Base-by-base conservation (phyloP, 441 rosid species). In the Dalechampia spathulata region DNA sequence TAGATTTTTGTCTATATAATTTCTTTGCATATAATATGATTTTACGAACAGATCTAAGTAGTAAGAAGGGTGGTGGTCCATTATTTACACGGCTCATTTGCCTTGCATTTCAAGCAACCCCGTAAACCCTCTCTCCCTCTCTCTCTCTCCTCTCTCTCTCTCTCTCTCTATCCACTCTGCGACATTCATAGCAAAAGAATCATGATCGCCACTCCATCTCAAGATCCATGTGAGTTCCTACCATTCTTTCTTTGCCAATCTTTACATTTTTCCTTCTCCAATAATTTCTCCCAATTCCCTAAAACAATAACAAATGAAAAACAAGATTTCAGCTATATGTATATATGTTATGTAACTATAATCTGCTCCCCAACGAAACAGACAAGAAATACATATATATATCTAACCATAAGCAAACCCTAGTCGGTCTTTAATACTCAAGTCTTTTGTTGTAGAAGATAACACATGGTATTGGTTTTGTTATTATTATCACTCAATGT, bases 21-120 rank as follows among this genome's bases (percentile, higher is more conserved):
- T 4, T 5, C 5, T 36, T 4, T 12, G 12, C 0, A 16, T 5
- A 1, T 28, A 27, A 13, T 21, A 25, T 51, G 27, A 40, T 46
- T 46, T 36, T 42, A 13, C 52, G 44, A 45, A 65, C 55, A 48
- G 30, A 12, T 50, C 2, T 57, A 66, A 58, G 51, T 37, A 64
- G 60, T 55, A 70, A 62, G 66, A 74, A 69, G 66, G 80, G 75
- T 78, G 84, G 84, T 74, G 94, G 94, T 82, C 94, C 96, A 85
- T 83, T 82, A 74, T 82, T 85, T 74, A 73, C 77, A 74, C 86
- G 75, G 92, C 85, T 81, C 83, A 77, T 52, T 74, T 84, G 79
- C 87, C 90, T 90, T 84, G 93, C 76, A 71, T 59, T 68, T 84
- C 88, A 90, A 90, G 97, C 97, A 90, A 90, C 77, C 81, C 65